Evolutionary conservation across 768 basidiomycete genomes (phyloP).

Genomic region (Jaapia argillacea): DNA sequence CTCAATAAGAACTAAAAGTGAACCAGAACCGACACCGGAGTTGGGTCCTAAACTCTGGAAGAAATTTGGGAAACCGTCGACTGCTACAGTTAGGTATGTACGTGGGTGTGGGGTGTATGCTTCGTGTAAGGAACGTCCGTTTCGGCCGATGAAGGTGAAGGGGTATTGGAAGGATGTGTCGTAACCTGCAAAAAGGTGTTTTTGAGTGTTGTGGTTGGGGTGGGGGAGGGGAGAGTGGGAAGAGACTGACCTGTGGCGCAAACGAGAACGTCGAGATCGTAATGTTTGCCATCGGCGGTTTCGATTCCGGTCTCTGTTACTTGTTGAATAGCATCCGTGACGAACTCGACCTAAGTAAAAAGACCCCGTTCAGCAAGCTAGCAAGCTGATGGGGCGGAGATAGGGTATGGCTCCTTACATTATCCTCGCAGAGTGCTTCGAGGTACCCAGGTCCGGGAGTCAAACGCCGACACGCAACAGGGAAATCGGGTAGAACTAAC

Average conservation of each 20-base stretch:
- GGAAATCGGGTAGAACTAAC: constrained; percentile 54
- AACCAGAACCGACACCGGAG: constrained; percentile 42
- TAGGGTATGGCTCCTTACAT: constrained; percentile 38
- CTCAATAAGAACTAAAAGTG: constrained; percentile 45
- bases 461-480: constrained; percentile 49
- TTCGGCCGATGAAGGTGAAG: constrained; percentile 44
- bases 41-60: constrained; percentile 52
- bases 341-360: constrained; percentile 36
- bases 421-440: constrained; percentile 52
- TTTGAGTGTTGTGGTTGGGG: constrained; percentile 1
- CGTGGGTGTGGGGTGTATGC: constrained; percentile 43
- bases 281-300: constrained; percentile 39
- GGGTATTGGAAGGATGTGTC: constrained; percentile 37
- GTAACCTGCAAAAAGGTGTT: constrained; percentile 29
- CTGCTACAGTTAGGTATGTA: constrained; percentile 48
- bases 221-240: background rate
- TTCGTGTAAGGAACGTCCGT: constrained; percentile 40
- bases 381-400: too few species aligned
- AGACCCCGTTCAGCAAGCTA: too few species aligned
- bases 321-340: constrained; percentile 37
- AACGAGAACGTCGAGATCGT: constrained; percentile 49
- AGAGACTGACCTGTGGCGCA: constrained; percentile 44
- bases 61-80: constrained; percentile 64
- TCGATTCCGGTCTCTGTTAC: constrained; percentile 47
- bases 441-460: constrained; percentile 64